Base-by-base conservation (phyloP, 2,329 filamentous ascomycete genomes). In the Chaetomiaceae sp. region DNA sequence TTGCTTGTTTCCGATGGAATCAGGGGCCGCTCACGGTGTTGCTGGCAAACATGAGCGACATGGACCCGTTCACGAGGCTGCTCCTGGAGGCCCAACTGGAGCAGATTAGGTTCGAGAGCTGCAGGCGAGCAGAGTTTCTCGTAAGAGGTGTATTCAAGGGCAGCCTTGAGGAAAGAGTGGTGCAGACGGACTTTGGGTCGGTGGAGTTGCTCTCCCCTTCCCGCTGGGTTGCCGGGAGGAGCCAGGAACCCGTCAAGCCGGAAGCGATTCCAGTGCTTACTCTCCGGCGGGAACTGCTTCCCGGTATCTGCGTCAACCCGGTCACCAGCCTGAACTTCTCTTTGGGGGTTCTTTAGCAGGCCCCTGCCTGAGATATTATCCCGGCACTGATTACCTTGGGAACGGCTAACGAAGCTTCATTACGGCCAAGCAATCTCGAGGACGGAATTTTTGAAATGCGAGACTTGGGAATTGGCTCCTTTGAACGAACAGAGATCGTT, bases 1-100 rank as follows among this genome's bases (percentile, higher is more conserved):
- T 48, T 16, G 46, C n/a, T 7, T 48, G 46, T 21, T 48, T 48
- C 13, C 10, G 11, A 3, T 48, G 46, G 46, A 48, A 41, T 13
- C 14, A 8, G 1, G 36, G 20, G 5, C 2, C 2, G 7, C n/a
- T 11, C 5, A 25, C 10, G 11, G 16, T 48, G 8, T n/a, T 48
- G n/a, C 6, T 43, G 9, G 34, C 33, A 11, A 41, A 18, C 18
- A 13, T 48, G 27, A 10, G 33, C 16, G 16, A 40, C 7, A 21
- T 33, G 13, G 29, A 41, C 9, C 1, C 27, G 2, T n/a, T 16
- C 10, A 13, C 46, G 5, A 7, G 1, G 4, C 16, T 18, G 16
- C 18, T 48, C n/a, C 27, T 48, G 9, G 6, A n/a, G 36, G 25
- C 18, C 2, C 46, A 48, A 18, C 27, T 48, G 27, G 34, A 41